These are phyloP conservation scores for Macrolepiota albuminosa DNA, from an alignment of 768 basidiomycete species.

Conservation along the genomic window DNA sequence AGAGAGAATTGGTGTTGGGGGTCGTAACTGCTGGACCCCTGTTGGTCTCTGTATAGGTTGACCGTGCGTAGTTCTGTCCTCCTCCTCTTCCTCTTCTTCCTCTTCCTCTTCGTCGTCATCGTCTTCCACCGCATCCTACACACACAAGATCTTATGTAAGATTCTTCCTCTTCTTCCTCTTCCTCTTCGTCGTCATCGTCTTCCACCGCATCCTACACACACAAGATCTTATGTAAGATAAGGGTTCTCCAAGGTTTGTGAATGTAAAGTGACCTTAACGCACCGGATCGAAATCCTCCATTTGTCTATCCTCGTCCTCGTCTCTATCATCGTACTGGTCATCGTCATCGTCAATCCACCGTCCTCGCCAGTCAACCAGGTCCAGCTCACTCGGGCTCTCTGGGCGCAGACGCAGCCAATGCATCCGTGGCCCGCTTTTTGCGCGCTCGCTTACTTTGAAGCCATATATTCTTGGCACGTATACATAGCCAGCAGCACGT, in stretches of 20 bases:
- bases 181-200: constrained; percentile 57
- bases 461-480: constrained; percentile 91
- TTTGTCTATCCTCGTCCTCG: constrained; percentile 67
- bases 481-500: constrained; percentile 80
- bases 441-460: constrained; percentile 97
- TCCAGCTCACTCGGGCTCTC: constrained; percentile 77
- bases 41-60: constrained; percentile 30
- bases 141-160: constrained; percentile 8
- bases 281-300: constrained; percentile 88
- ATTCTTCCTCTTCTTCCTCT: constrained; percentile 52
- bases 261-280: constrained; percentile 21
- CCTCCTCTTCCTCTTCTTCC: constrained; percentile 49
- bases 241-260: constrained; percentile 4
- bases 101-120: constrained; percentile 63
- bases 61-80: constrained; percentile 22
- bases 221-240: constrained; percentile 5
- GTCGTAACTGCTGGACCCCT: constrained; percentile 22
- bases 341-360: constrained; percentile 73
- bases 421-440: constrained; percentile 94
- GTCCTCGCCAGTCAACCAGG: constrained; percentile 84
- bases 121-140: constrained; percentile 41
- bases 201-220: constrained; percentile 41
- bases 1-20: constrained; percentile 38
- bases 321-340: constrained; percentile 61
- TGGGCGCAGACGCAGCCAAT: constrained; percentile 89